Evolutionary conservation across 129 eudicot species (phyloP).

Genomic region (Lactuca saligna): DNA sequence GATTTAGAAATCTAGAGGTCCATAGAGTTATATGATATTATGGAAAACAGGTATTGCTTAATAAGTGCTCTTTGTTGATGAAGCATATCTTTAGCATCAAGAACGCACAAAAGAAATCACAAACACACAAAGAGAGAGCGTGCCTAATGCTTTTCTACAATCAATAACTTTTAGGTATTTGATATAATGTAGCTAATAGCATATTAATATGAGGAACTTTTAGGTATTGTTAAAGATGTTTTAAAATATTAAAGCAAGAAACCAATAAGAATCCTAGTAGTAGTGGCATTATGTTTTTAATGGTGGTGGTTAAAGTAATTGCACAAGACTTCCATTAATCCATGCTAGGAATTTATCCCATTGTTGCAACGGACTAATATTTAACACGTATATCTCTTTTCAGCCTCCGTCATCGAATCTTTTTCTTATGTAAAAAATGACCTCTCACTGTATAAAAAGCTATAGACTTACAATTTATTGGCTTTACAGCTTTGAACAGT

Average conservation of each 20-base stretch:
- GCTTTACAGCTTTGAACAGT: constrained; percentile 19
- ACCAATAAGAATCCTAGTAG: constrained; percentile 19
- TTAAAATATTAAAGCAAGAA: constrained; percentile 11
- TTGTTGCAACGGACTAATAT: constrained; percentile 13
- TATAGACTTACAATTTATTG: constrained; percentile 3
- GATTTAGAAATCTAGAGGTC: neutral
- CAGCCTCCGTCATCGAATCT: constrained; percentile 6
- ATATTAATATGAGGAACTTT: constrained; percentile 3
- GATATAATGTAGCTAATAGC: constrained; percentile 10
- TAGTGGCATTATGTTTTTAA: constrained; percentile 30
- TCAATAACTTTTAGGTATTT: constrained; percentile 12
- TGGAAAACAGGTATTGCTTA: no score
- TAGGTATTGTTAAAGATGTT: constrained; percentile 6
- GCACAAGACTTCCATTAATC: constrained; percentile 21
- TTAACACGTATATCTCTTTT: constrained; percentile 25
- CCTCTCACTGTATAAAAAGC: neutral
- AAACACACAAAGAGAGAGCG: constrained; percentile 9
- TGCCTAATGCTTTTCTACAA: neutral
- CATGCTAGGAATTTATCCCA: constrained; percentile 25
- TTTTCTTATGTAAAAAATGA: constrained; percentile 17
- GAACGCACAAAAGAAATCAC: neutral
- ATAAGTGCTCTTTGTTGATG: neutral
- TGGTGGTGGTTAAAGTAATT: constrained; percentile 30
- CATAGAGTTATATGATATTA: no score
- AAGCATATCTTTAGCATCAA: constrained; percentile 13